phyloP scores from a whole-genome alignment of 805 yeast species.

The Suhomyces canberraensis region DNA sequence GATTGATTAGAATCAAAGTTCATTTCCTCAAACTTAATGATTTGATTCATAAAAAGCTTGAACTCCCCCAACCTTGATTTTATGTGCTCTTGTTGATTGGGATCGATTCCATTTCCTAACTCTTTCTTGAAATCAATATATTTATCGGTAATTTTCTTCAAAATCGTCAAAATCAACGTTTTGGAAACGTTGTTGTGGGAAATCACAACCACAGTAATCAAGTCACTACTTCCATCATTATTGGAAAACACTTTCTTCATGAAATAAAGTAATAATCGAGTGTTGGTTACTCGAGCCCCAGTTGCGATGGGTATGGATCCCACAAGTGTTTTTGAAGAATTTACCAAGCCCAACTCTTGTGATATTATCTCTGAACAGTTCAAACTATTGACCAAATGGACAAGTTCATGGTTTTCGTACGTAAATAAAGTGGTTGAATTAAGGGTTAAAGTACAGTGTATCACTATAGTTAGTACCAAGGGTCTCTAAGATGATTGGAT shows the following conservation, averaged over 20 bases:
- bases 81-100: slow-evolving; percentile 6
- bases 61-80: slow-evolving; percentile 43
- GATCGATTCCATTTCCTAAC: slow-evolving; percentile 12
- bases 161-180: slow-evolving; percentile 43
- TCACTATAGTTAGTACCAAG: slow-evolving; percentile 29
- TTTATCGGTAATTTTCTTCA: slow-evolving; percentile 50
- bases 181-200: slow-evolving; percentile 44
- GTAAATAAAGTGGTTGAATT: slow-evolving; percentile 62
- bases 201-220: slow-evolving; percentile 50
- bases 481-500: not conserved
- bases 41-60: slow-evolving; percentile 53
- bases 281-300: slow-evolving; percentile 21
- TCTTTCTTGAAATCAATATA: slow-evolving; percentile 42
- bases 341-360: slow-evolving; percentile 52
- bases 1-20: slow-evolving; percentile 36
- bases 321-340: slow-evolving; percentile 42
- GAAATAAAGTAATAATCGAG: slow-evolving; percentile 41
- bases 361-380: slow-evolving; percentile 54
- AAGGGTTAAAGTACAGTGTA: slow-evolving; percentile 46
- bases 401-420: slow-evolving; percentile 47
- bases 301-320: slow-evolving; percentile 35
- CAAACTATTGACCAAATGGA: slow-evolving; percentile 39
- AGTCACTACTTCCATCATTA: slow-evolving; percentile 43
- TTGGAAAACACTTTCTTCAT: slow-evolving; percentile 44
- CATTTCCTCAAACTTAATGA: slow-evolving; percentile 52